Base-by-base conservation (phyloP, 1,139 yeast genomes). In the Scheffersomyces quercinus region DNA sequence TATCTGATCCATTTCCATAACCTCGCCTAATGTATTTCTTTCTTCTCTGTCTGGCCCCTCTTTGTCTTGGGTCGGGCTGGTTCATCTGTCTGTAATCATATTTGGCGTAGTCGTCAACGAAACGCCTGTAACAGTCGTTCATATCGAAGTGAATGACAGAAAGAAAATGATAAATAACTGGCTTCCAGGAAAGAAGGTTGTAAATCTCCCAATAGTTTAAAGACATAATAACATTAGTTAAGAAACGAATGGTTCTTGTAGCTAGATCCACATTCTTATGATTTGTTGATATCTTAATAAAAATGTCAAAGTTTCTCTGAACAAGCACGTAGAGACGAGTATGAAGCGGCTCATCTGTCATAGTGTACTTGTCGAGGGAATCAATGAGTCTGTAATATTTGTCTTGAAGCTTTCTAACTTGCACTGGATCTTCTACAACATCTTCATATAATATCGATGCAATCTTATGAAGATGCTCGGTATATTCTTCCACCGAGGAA, bases 161-260 rank as follows among this genome's bases (percentile, higher is more conserved):
- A 35, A 74, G 55, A 43, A 74, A 74, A 46, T 70, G 76, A 50
- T 69, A 73, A 13, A 74, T 67, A 8, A 74, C 67, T 1, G 79
- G 79, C 46, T 72, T 72, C 75, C 76, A 71, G 13, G 58, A 58
- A 24, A 74, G 60, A 30, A 74, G 56, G 44, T 72, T 73, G 51
- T 72, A 73, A 16, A 73, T 50, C 48, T 74, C 79, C 79, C 79
- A 74, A 53, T 74, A 74, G 49, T 72, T 74, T 39, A 73, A 55
- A 38, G 56, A 54, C 76, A 72, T 70, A 16, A 73, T 53, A 2
- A 73, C 59, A 8, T 59, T 58, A 7, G 79, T 72, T 44, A 74
- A 58, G 45, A 72, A 73, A 31, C 77, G 55, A 24, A 73, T 70
- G 3, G 73, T 57, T 36, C 50, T 53, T 0, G 76, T 61, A 5